Base-by-base conservation (phyloP, 805 yeast genomes). In the Candida sithepensis region DNA sequence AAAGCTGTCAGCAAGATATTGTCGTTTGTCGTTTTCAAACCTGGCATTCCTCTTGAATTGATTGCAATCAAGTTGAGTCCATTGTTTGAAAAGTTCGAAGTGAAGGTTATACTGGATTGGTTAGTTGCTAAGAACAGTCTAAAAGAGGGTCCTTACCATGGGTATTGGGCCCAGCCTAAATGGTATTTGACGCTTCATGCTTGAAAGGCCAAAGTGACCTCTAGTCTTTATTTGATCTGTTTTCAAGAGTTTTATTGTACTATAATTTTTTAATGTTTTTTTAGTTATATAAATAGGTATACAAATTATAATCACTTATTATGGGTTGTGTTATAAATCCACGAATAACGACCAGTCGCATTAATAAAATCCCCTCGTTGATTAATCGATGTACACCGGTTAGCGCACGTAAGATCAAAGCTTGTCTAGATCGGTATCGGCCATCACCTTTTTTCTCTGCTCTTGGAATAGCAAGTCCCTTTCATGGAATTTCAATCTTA, bases 1-100 rank as follows among this genome's bases (percentile, higher is more conserved):
- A 74, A 72, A 43, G 63, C 84, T 1, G 62, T 84, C 0, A 66
- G 74, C 20, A 69, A 79, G 10, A 53, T 85, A 0, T 47, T 81
- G 0, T 59, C 70, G 39, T 67, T 71, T 4, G 61, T 82, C 9
- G 68, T 78, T 6, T 70, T 78, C 47, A 68, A 74, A 36, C 90
- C 91, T 0, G 88, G 88, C 4, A 69, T 80, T 2, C 69, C 38
- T 22, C 54, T 20, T 43, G 48, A 8, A 43, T 50, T 34, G 34
- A 72, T 51, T 38, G 55, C 43, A 30, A 51, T 21, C 50, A 59
- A 52, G 16, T 63, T 56, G 42, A 36, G 46, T 19, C 66, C 68
- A 14, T 50, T 70, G 14, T 40, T 73, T n/a, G 70, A 74, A 23
- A 49, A 53, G 0, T 52, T 54, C 19, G 83, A 78, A 45, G 54